phyloP scores from a whole-genome alignment of 371 early-diverging fungal genomes.

The Mortierella sp. region DNA sequence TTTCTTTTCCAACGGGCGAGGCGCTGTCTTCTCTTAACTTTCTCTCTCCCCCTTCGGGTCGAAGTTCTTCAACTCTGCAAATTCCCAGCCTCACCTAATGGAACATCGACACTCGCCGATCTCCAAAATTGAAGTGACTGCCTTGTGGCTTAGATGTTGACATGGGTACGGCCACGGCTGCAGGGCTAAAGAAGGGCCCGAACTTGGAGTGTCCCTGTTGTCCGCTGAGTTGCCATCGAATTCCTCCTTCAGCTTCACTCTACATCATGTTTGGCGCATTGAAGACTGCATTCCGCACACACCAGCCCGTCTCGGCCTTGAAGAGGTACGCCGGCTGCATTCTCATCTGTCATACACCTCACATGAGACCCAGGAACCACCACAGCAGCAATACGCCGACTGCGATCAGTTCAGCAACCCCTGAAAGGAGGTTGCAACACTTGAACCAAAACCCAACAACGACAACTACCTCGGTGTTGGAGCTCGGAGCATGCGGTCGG shows the following conservation, averaged over 20 bases:
- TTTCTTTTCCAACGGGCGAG: no score
- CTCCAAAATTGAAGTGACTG: background rate
- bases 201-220: background rate
- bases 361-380: background rate
- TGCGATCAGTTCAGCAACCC: no score
- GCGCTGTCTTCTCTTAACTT: no score
- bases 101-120: no score
- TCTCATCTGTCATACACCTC: background rate
- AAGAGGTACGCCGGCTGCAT: conserved; percentile 30
- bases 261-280: conserved; percentile 46
- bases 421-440: background rate
- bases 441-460: background rate
- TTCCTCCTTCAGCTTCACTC: background rate
- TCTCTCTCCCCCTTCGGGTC: no score
- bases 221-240: background rate
- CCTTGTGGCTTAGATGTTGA: conserved; percentile 12
- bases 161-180: background rate
- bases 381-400: background rate
- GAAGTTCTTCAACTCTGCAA: no score
- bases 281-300: conserved; percentile 38
- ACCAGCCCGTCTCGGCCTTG: conserved; percentile 42
- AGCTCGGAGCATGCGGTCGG: background rate
- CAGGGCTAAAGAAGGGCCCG: background rate
- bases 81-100: no score
- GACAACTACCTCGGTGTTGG: background rate